Evolutionary conservation across 164 flowering plant genomes (phyloP).

Genomic region (Liriodendron chinense): DNA sequence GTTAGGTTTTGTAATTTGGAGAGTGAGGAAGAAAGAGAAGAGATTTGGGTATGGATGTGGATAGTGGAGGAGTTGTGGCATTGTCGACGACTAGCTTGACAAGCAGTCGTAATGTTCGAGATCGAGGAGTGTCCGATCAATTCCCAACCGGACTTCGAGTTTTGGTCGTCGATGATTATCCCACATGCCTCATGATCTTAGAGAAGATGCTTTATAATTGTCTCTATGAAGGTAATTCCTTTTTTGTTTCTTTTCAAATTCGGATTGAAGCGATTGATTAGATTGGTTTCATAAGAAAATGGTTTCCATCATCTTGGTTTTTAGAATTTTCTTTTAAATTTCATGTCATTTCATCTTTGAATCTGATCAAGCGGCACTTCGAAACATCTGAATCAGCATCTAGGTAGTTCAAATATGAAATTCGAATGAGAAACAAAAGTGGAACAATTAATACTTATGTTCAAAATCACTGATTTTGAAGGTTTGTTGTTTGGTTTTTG

Average conservation of each 20-base stretch:
- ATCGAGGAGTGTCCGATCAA: conserved; percentile 38
- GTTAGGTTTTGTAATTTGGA: not conserved
- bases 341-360: not conserved
- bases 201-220: conserved; percentile 97
- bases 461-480: not conserved
- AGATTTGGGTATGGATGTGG: not conserved
- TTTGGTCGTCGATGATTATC: conserved; percentile 95
- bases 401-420: not conserved
- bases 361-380: not conserved
- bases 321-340: not conserved
- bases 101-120: conserved; percentile 34
- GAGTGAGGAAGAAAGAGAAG: not conserved
- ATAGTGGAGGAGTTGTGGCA: conserved; percentile 7
- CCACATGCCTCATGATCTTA: conserved; percentile 80
- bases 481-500: not conserved
- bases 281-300: too few relatives aligned
- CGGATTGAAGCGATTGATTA: not conserved
- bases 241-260: not conserved
- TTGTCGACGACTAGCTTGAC: not conserved
- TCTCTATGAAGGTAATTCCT: conserved; percentile 50
- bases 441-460: not conserved
- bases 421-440: not conserved
- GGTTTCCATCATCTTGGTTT: too few relatives aligned
- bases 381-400: not conserved
- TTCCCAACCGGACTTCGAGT: conserved; percentile 91